These are phyloP conservation scores for Suillus tomentosus DNA, from an alignment of 768 basidiomycete species.

Conservation along the genomic window DNA sequence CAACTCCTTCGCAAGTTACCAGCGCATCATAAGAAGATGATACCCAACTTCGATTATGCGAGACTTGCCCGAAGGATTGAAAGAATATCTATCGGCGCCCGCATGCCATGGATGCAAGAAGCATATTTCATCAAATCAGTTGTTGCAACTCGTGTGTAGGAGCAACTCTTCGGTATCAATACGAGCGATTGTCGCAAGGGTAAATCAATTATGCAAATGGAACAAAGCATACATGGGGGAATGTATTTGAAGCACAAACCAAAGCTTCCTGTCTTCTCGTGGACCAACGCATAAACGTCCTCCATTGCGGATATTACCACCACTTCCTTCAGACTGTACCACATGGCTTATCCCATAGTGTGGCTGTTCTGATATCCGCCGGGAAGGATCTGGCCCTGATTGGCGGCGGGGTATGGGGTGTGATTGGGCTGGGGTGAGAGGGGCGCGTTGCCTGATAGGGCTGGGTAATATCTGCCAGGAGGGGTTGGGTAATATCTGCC, in stretches of 20 bases:
- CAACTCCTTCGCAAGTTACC: background rate
- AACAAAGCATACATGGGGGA: background rate
- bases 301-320: background rate
- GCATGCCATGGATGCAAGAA: background rate
- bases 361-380: constrained; percentile 16
- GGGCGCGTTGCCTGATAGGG: constrained; percentile 6
- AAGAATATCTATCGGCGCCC: background rate
- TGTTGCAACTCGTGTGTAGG: background rate
- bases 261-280: background rate
- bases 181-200: constrained; percentile 7
- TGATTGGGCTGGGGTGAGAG: constrained; percentile 24
- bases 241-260: background rate
- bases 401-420: constrained; percentile 16
- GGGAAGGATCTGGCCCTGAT: constrained; percentile 16
- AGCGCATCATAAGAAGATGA: background rate
- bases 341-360: constrained; percentile 4
- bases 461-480: constrained; percentile 14
- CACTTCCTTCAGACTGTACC: constrained; percentile 3
- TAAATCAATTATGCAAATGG: constrained; percentile 4
- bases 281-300: background rate
- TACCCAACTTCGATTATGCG: background rate
- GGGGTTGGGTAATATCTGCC: background rate
- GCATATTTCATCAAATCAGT: background rate
- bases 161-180: background rate
- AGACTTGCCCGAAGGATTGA: background rate